Evolutionary conservation across 2,329 filamentous ascomycete species (phyloP).

Genomic region (Dendryphion nanum): DNA sequence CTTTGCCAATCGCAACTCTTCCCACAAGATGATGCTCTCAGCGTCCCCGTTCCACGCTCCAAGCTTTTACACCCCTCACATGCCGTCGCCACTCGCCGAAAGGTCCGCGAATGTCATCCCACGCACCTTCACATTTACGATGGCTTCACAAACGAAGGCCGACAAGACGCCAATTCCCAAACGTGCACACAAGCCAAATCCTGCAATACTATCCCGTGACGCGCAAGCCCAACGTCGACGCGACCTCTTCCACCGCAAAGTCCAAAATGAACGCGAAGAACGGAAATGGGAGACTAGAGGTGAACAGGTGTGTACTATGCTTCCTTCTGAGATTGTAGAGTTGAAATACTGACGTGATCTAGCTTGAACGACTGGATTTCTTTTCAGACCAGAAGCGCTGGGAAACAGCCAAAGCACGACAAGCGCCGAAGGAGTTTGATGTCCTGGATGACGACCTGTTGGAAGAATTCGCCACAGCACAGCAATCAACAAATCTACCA

Average conservation of each 20-base stretch:
- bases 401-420: constrained; percentile 44
- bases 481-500: constrained; percentile 2
- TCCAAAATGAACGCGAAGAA: constrained; percentile 46
- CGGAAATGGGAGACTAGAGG: constrained; percentile 45
- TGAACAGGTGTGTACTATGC: constrained; percentile 42
- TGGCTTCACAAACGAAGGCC: constrained; percentile 18
- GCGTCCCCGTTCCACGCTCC: constrained; percentile 21
- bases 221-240: constrained; percentile 63
- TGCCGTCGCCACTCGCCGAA: constrained; percentile 47
- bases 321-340: no score
- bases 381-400: constrained; percentile 43
- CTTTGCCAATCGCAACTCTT: no score
- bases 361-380: constrained; percentile 51
- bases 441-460: constrained; percentile 22
- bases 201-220: constrained; percentile 59
- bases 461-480: constrained; percentile 10
- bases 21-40: constrained; percentile 28
- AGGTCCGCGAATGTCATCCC: constrained; percentile 39
- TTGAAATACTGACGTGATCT: not conserved
- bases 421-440: constrained; percentile 36
- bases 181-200: constrained; percentile 59
- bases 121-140: constrained; percentile 26
- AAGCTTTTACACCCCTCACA: constrained; percentile 29
- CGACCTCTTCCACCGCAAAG: constrained; percentile 65
- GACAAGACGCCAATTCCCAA: constrained; percentile 21